Evolutionary conservation across 768 basidiomycete genomes (phyloP).

Genomic region (Pleurotus eryngii): DNA sequence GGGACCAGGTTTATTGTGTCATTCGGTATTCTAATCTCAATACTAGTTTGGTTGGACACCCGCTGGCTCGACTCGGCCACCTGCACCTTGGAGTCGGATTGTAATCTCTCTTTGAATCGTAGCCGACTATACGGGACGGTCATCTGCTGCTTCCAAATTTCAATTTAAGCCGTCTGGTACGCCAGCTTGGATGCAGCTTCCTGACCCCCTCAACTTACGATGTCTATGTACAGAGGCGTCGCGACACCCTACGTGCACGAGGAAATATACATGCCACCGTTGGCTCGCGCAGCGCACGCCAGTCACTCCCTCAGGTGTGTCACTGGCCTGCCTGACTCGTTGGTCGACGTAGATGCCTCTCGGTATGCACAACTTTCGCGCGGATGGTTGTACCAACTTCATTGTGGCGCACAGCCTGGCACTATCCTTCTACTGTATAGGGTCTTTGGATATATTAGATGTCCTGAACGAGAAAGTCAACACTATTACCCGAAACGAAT

Average conservation of each 20-base stretch:
- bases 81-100: too few relatives aligned
- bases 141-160: too few relatives aligned
- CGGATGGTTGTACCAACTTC: too few relatives aligned
- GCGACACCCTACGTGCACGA: not conserved
- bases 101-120: too few relatives aligned
- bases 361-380: conserved; percentile 38
- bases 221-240: too few relatives aligned
- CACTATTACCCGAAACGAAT: conserved; percentile 52
- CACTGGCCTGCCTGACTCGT: conserved; percentile 63
- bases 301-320: conserved; percentile 68
- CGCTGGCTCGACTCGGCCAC: too few relatives aligned
- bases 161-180: too few relatives aligned
- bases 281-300: conserved; percentile 45
- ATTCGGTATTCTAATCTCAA: not conserved
- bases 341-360: conserved; percentile 68
- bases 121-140: too few relatives aligned
- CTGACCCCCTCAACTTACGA: too few relatives aligned
- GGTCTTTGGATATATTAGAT: conserved; percentile 75
- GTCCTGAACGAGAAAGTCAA: conserved; percentile 43
- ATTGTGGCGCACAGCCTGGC: conserved; percentile 55
- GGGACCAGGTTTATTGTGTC: not conserved
- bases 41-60: not conserved
- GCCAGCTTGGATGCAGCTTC: too few relatives aligned
- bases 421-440: conserved; percentile 85
- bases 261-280: conserved; percentile 7